phyloP scores from a whole-genome alignment of 2,329 filamentous ascomycete species.

The Knufia petricola region DNA sequence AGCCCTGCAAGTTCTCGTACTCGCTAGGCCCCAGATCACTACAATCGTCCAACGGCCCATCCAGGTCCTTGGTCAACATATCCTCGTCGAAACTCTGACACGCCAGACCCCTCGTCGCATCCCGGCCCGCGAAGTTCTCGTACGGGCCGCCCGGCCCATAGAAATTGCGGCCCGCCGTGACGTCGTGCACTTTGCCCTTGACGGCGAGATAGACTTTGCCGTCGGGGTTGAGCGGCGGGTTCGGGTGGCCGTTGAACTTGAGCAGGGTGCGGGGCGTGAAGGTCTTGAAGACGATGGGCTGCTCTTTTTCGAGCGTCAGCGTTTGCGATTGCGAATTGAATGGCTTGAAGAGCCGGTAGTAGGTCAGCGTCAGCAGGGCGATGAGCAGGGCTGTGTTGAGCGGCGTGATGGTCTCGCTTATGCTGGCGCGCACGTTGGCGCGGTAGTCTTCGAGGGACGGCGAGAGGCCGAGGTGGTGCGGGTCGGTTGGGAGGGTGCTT shows the following conservation, averaged over 20 bases:
- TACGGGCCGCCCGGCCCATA: conserved; percentile 95
- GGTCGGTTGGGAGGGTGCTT: neutral
- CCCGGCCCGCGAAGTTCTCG: conserved; percentile 87
- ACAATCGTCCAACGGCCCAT: conserved; percentile 70
- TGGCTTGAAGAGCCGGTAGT: conserved; percentile 48
- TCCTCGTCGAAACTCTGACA: conserved; percentile 88
- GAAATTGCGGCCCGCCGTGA: conserved; percentile 76
- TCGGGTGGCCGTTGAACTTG: conserved; percentile 69
- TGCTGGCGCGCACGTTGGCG: conserved; percentile 40
- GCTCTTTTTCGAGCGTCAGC: conserved; percentile 38
- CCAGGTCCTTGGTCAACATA: conserved; percentile 85
- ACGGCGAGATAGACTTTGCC: conserved; percentile 62
- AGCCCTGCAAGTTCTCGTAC: conserved; percentile 72
- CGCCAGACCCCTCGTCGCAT: conserved; percentile 79
- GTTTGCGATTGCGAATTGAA: conserved; percentile 34
- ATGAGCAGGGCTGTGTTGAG: conserved; percentile 53
- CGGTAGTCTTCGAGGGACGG: neutral
- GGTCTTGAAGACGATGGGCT: conserved; percentile 74
- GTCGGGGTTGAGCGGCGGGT: conserved; percentile 49
- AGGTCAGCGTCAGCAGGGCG: conserved; percentile 47
- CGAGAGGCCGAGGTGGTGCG: neutral
- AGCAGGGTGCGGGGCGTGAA: conserved; percentile 78
- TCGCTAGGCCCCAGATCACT: conserved; percentile 63
- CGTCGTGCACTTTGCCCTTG: conserved; percentile 83
- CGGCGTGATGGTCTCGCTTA: conserved; percentile 37